Base-by-base conservation (phyloP, 1,284 basidiomycete genomes). In the Mycosarcoma maydis region DNA sequence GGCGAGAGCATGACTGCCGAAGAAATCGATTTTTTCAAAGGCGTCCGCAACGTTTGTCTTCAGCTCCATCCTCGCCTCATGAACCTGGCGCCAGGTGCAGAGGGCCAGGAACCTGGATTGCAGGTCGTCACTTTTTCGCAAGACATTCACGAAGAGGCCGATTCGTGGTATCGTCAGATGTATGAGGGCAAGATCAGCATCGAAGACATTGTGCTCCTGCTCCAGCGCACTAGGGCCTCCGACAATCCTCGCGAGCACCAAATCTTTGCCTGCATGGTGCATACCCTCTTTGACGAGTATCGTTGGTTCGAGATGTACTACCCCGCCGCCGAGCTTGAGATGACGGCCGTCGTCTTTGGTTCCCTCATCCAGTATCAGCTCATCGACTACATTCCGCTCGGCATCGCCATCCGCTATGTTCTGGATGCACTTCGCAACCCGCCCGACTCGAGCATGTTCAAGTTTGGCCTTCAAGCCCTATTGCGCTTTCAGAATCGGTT, bases 261-360 rank as follows among this genome's bases (percentile, higher is more conserved):
- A 84, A 88, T 97, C 59, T 97, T 98, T 81, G 96, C 94, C 13
- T 98, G 94, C 87, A 95, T 97, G 88, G 89, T 98, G 47, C 94
- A 98, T 85, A 96, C 97, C 84, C 88, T 99, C 50, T 98, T 99
- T 83, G 96, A 98, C 87, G 96, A 99, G 85, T 97, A 97, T 88
- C 94, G 94, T 80, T 98, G 97, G 86, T 97, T 98, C 88, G 92
- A 96, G 81, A 91, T 92, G 66, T 76, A 80, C 47, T 95, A 99
- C 80, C 96, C 96, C 14, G 87, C 91, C 26, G 91, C 93, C 65
- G 94, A 98, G 84, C 87, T 98, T 42, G 89, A 90, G 39, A 94
- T 98, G 89, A 98, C 96, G 1, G 96, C 92, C 44, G 91, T 93
- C 77, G 87, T 99, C 30, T 98, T 98, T 76, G 96, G 96, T 37